These are phyloP conservation scores for Periconia sp. DNA, from an alignment of 2,329 filamentous ascomycete species.

Conservation along the genomic window DNA sequence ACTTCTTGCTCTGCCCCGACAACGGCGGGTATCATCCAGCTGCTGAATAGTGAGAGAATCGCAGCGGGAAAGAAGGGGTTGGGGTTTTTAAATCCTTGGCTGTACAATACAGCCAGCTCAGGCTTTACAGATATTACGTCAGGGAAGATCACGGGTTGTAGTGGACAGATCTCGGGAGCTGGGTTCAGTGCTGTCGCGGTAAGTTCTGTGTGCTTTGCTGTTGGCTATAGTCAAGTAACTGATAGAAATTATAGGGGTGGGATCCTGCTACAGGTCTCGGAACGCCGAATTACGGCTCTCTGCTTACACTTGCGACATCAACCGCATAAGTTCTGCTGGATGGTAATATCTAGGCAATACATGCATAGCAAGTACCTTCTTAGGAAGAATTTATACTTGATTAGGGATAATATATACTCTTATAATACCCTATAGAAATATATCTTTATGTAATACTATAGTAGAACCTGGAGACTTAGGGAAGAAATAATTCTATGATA, in stretches of 20 bases:
- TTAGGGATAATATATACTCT: too few species aligned
- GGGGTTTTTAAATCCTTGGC: constrained; percentile 59
- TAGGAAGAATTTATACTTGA: too few species aligned
- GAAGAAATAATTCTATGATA: too few species aligned
- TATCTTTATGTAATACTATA: too few species aligned
- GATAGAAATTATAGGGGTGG: too few species aligned
- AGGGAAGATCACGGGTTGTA: constrained; percentile 36
- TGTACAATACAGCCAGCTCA: constrained; percentile 39
- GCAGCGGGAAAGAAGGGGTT: constrained; percentile 54
- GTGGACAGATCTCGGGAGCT: constrained; percentile 22
- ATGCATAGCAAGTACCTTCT: too few species aligned
- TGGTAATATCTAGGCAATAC: too few species aligned
- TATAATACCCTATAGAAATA: too few species aligned
- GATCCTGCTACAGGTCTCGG: constrained; percentile 58
- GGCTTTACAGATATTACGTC: constrained; percentile 49
- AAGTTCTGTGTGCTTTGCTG: too few species aligned
- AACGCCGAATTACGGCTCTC: constrained; percentile 49
- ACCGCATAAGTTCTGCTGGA: constrained; percentile 15
- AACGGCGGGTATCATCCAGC: constrained; percentile 25
- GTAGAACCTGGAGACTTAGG: too few species aligned
- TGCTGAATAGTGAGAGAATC: constrained; percentile 58
- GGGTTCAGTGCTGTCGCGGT: constrained; percentile 21
- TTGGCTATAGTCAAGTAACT: too few species aligned
- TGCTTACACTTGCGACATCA: constrained; percentile 33
- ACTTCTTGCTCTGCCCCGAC: constrained; percentile 29